These are phyloP conservation scores for Suhomyces prunicola DNA, from an alignment of 805 yeast species.

Conservation along the genomic window DNA sequence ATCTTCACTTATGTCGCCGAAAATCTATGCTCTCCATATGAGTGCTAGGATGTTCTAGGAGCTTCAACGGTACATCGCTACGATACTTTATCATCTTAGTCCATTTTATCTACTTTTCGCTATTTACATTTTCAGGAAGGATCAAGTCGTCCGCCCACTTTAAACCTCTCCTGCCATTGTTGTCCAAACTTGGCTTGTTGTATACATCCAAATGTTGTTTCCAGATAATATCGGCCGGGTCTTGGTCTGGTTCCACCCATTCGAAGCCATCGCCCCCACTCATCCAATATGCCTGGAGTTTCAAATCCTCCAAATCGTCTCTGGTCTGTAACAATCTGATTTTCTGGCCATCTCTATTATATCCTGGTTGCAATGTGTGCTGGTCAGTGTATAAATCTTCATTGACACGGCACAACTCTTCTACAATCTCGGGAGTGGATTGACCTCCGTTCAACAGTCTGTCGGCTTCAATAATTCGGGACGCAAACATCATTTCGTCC, in stretches of 20 bases:
- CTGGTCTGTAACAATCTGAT: constrained; percentile 37
- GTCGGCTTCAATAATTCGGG: constrained; percentile 65
- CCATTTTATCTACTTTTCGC: background rate
- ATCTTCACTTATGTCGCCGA: too few species aligned
- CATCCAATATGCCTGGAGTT: constrained; percentile 82
- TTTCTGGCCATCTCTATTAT: constrained; percentile 35
- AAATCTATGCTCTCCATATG: too few species aligned
- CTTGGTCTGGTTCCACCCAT: constrained; percentile 89
- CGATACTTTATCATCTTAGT: too few species aligned
- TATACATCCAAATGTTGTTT: constrained; percentile 24
- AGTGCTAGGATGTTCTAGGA: too few species aligned
- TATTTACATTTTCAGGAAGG: background rate
- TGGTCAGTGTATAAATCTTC: constrained; percentile 22
- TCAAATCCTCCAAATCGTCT: constrained; percentile 58
- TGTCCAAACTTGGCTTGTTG: constrained; percentile 16
- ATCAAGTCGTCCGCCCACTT: constrained; percentile 43
- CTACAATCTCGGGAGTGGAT: constrained; percentile 27
- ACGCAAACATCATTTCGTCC: constrained; percentile 65
- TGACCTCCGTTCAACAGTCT: constrained; percentile 47
- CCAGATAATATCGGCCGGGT: constrained; percentile 68
- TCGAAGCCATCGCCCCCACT: constrained; percentile 82
- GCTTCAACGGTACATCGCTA: too few species aligned
- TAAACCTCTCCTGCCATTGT: constrained; percentile 17
- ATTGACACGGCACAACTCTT: constrained; percentile 35
- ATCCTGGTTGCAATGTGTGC: constrained; percentile 32